Evolutionary conservation across 306 rosid genomes (phyloP).

Genomic region (Psophocarpus tetragonolobus): DNA sequence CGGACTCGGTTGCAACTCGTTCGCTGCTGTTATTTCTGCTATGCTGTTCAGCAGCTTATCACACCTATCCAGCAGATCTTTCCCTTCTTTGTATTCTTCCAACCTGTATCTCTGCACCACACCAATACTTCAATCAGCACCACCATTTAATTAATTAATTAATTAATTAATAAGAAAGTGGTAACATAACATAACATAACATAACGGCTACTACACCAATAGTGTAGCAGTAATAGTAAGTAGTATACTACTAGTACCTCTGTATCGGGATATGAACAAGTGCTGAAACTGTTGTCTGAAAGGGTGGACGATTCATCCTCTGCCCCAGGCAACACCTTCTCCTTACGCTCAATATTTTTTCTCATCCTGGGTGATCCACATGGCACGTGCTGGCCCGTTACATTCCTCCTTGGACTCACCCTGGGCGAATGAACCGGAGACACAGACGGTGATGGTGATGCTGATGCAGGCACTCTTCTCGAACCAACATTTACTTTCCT

Average conservation of each 20-base stretch:
- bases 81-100: constrained; percentile 74
- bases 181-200: no score
- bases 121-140: not conserved
- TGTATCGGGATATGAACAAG: constrained; percentile 64
- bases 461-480: constrained; percentile 63
- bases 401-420: constrained; percentile 42
- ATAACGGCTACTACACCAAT: no score
- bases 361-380: constrained; percentile 62
- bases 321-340: constrained; percentile 33
- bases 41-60: constrained; percentile 79
- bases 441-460: no score
- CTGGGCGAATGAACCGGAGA: constrained; percentile 79
- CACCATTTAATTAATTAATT: no score
- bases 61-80: constrained; percentile 74
- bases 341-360: constrained; percentile 41
- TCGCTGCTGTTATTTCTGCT: constrained; percentile 67
- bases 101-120: constrained; percentile 54
- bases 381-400: constrained; percentile 43
- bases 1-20: constrained; percentile 94
- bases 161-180: no score
- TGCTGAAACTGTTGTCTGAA: constrained; percentile 75
- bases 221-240: not conserved
- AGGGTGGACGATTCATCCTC: constrained; percentile 78
- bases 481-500: constrained; percentile 50
- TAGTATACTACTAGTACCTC: constrained; percentile 59